These are phyloP conservation scores for Nematodospora anomalae DNA, from an alignment of 1,139 yeast species.

Conservation along the genomic window DNA sequence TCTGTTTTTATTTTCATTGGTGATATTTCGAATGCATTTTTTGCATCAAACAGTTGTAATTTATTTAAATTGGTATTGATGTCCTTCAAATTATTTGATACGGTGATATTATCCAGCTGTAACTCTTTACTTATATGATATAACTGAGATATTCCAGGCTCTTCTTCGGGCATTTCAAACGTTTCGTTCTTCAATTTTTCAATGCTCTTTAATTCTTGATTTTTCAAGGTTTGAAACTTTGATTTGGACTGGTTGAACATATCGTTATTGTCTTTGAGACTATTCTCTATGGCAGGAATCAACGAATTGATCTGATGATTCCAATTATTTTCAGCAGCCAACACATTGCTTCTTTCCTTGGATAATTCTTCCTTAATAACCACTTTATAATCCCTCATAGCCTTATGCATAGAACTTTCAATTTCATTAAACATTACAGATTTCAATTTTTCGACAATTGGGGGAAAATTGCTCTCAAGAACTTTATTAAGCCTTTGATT, in stretches of 20 bases:
- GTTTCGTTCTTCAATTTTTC: conserved; percentile 3
- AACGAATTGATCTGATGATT: conserved; percentile 2
- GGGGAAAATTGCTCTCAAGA: conserved; percentile 7
- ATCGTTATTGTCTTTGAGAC: conserved; percentile 2
- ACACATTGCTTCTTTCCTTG: conserved; percentile 8
- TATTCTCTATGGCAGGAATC: conserved; percentile 8
- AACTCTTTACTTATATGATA: conserved; percentile 8
- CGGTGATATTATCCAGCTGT: conserved; percentile 2
- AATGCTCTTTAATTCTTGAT: conserved; percentile 5
- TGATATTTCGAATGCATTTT: conserved; percentile 13
- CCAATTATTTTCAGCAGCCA: conserved; percentile 11
- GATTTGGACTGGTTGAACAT: conserved; percentile 9
- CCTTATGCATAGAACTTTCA: conserved; percentile 9
- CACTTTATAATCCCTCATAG: conserved; percentile 8
- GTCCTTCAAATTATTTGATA: conserved; percentile 8
- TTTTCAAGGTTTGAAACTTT: conserved; percentile 4
- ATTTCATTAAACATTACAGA: conserved; percentile 9
- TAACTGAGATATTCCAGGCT: conserved; percentile 13
- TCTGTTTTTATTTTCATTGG: conserved; percentile 8
- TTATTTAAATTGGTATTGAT: conserved; percentile 11
- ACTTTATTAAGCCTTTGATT: conserved; percentile 10
- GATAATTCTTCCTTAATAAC: conserved; percentile 7
- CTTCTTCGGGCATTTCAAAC: conserved; percentile 8
- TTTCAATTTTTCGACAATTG: conserved; percentile 9
- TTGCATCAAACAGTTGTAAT: conserved; percentile 15